Evolutionary conservation across 163 green algal species (phyloP), one percentile per base, ranked within the genome.

Genomic region (Volvox carteri): DNA sequence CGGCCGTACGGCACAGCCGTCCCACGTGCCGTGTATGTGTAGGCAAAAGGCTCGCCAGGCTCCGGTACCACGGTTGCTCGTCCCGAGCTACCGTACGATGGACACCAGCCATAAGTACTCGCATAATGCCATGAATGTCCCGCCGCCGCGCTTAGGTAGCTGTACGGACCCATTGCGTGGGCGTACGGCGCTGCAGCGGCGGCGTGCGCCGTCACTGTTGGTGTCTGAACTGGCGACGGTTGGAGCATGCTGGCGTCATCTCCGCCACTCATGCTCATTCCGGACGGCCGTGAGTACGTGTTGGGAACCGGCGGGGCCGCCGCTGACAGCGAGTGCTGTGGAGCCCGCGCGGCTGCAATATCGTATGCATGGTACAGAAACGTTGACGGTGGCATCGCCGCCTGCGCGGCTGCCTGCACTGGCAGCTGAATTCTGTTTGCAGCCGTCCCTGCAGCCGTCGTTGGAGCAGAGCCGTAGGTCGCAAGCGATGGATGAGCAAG

Each of bases 181-280:
- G 70, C 12, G 39, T 77, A 77, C 67, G 33, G 67, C 67, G n/a
- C 35, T 37, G 60, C 60, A 4, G 60, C 60, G 14, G 60, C 25
- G 23, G 60, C 18, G 60, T 39, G 67, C 4, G 33, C 67, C 18
- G 33, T 48, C 67, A 76, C 30, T 25, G 41, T 11, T 12, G 70
- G 19, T 39, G 41, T 11, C 39, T 56, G 70, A 21, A 78, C 70
- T 54, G 73, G 73, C 5, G 73, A 80, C 8, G 73, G 73, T 23
- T 80, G 73, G 19, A 80, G 73, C 73, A 80, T 23, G 73, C 73
- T 50, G 8, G 73, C 25, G n/a, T 80, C 41, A n/a, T n/a, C 35
- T n/a, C 35, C 41, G 70, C 33, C 70, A 30, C 28, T 52, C 37
- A 44, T 5, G 35, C 28, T 62, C 44, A 33, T 62, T 28, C 28